A percentile compares a stretch with the other conserved stretches of the same genome.
These are phyloP conservation scores for Yamadazyma atlantica DNA, from an alignment of 1,139 yeast genomes.

Conservation along the genomic window DNA sequence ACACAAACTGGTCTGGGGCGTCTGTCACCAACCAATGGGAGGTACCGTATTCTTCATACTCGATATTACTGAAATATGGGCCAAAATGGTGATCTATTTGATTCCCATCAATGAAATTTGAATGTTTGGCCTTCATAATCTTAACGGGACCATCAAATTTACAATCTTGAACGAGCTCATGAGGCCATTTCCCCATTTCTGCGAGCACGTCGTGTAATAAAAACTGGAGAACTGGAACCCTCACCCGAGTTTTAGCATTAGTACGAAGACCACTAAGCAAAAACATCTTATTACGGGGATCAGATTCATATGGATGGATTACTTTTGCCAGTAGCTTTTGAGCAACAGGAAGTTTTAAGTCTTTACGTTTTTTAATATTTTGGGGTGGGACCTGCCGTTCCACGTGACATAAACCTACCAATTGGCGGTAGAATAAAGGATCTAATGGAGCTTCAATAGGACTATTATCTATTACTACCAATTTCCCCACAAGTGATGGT, in stretches of 20 bases:
- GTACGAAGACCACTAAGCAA: slow-evolving; percentile 30
- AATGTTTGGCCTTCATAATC: slow-evolving; percentile 41
- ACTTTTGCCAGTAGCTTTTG: slow-evolving; percentile 15
- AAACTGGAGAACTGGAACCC: slow-evolving; percentile 27
- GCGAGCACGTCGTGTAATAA: slow-evolving; percentile 26
- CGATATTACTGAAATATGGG: slow-evolving; percentile 33
- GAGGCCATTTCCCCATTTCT: slow-evolving; percentile 47
- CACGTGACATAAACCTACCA: slow-evolving; percentile 35
- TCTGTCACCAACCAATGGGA: slow-evolving; percentile 51
- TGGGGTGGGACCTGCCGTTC: slow-evolving; percentile 16
- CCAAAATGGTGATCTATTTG: slow-evolving; percentile 28
- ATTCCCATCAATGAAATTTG: slow-evolving; percentile 36
- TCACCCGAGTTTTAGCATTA: slow-evolving; percentile 21
- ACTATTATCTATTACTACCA: slow-evolving; percentile 50
- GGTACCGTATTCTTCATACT: slow-evolving; percentile 32
- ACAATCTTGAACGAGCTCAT: slow-evolving; percentile 17
- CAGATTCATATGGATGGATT: slow-evolving; percentile 23
- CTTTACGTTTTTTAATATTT: neutral
- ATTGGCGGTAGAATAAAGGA: slow-evolving; percentile 22
- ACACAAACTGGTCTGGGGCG: slow-evolving; percentile 36
- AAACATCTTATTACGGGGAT: slow-evolving; percentile 24
- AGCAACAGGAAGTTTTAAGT: neutral
- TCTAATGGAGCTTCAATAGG: slow-evolving; percentile 35
- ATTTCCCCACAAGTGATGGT: slow-evolving; percentile 37
- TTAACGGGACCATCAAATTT: slow-evolving; percentile 37